Base-by-base conservation (phyloP, 495 filamentous ascomycete genomes). In the Hypoxylon fragiforme region DNA sequence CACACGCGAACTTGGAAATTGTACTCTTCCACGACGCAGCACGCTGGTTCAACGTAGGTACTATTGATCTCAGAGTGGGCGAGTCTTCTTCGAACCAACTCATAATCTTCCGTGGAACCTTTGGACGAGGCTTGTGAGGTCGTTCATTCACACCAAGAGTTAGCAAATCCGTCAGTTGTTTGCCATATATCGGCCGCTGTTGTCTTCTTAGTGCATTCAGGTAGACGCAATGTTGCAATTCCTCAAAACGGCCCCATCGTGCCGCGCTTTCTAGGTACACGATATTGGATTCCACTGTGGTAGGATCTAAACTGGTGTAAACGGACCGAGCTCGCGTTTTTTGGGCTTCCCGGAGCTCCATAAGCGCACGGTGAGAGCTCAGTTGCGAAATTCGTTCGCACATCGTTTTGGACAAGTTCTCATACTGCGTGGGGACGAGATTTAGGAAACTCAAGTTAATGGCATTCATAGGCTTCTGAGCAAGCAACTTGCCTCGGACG, bases 1-100 rank as follows among this genome's bases (percentile, higher is more conserved):
- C 84, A 55, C 91, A 97, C 21, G 85, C 88, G 60, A 96, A 97
- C 64, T 91, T 87, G 52, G 86, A 83, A 39, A 97, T 84, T n/a
- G 81, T 84, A 1, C 82, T 80, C 56, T 90, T 82, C 73, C 95
- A 79, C 1, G 76, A 74, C 19, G 79, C 76, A 1, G 90, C 80
- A 3, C 91, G 85, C 62, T 91, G 78, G 19, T 86, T 79, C 3
- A 96, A 67, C 0, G 85, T 89, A 18, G 82, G 80, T 13, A 95
- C 83, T 74, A 95, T 87, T 4, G 81, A 80, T 20, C 77, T 77
- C 21, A 96, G 76, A n/a, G 82, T 70, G 22, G 81, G 78, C 0
- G 88, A 91, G 18, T 79, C 78, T 54, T 84, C 83, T 20, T 86
- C 81, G 51, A 90, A 80, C 90, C 89, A 94, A 50, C 87, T 83